These are phyloP conservation scores for Lepiota brunneoincarnata DNA, from an alignment of 768 basidiomycete genomes.

Conservation along the genomic window DNA sequence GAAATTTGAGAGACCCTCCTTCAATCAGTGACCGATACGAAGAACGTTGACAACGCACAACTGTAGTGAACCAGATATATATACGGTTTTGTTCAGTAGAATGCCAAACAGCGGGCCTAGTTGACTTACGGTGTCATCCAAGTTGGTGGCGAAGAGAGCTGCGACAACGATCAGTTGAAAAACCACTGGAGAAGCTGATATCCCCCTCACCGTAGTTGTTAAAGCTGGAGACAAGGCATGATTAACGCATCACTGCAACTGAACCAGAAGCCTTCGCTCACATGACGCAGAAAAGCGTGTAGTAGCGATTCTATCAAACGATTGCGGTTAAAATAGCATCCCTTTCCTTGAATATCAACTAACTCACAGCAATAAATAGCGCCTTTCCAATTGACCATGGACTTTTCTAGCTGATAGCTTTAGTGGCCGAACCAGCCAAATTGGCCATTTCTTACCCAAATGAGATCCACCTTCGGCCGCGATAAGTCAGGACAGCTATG, in stretches of 20 bases:
- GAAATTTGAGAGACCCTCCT: not conserved
- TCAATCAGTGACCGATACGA: not conserved
- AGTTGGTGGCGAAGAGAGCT: conserved; percentile 6
- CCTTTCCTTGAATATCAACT: not conserved
- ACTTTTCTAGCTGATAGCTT: conserved; percentile 35
- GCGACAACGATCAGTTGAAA: not conserved
- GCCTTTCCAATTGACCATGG: conserved; percentile 55
- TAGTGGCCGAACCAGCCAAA: not conserved
- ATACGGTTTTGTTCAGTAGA: not conserved
- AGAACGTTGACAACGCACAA: conserved; percentile 4
- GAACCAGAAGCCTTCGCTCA: conserved; percentile 26
- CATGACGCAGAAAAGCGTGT: conserved; percentile 47
- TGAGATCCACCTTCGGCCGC: conserved; percentile 40
- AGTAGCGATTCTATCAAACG: conserved; percentile 54
- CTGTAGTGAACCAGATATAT: not conserved
- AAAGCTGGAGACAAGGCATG: conserved; percentile 29
- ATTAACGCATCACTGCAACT: not conserved
- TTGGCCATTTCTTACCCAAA: conserved; percentile 41
- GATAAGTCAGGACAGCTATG: not conserved
- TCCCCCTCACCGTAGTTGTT: conserved; percentile 49
- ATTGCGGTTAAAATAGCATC: not conserved
- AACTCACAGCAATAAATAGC: conserved; percentile 51
- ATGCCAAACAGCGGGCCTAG: not conserved
- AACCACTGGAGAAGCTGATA: not conserved
- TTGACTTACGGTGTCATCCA: not conserved